Percentiles rank a stretch among this genome's conserved stretches.
phyloP scores from a whole-genome alignment of 306 rosid species.

The Cicer cuneatum region DNA sequence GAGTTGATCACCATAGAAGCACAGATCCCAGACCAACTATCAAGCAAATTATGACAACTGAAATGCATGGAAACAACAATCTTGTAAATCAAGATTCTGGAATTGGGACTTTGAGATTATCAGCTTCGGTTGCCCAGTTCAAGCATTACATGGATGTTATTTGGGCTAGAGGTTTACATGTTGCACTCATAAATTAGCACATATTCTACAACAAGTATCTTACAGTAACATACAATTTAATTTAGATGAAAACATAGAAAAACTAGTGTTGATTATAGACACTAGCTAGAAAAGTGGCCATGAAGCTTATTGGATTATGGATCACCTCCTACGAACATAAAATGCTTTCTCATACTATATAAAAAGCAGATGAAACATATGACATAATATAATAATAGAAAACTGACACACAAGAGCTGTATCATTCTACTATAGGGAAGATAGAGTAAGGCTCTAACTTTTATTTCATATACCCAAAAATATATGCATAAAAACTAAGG shows the following conservation, averaged over 20 bases:
- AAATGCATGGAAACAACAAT: constrained; percentile 29
- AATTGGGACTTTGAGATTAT: constrained; percentile 16
- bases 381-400: background rate
- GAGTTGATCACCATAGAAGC: constrained; percentile 31
- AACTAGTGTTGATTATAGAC: constrained; percentile 2
- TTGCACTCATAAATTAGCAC: constrained; percentile 27
- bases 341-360: constrained; percentile 34
- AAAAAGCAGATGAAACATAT: constrained; percentile 24
- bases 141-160: constrained; percentile 38
- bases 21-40: constrained; percentile 38
- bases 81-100: constrained; percentile 12
- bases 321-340: constrained; percentile 19
- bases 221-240: constrained; percentile 10
- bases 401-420: background rate
- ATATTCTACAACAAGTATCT: constrained; percentile 10
- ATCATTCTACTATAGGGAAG: constrained; percentile 5
- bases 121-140: constrained; percentile 15
- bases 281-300: constrained; percentile 5
- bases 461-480: background rate
- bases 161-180: constrained; percentile 16
- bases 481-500: background rate
- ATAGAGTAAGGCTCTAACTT: background rate
- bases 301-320: background rate
- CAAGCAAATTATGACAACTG: constrained; percentile 32
- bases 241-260: constrained; percentile 28